Conservation (phyloP, 2,329 filamentous ascomycete species). For the Hymenoscyphus repandus region DNA sequence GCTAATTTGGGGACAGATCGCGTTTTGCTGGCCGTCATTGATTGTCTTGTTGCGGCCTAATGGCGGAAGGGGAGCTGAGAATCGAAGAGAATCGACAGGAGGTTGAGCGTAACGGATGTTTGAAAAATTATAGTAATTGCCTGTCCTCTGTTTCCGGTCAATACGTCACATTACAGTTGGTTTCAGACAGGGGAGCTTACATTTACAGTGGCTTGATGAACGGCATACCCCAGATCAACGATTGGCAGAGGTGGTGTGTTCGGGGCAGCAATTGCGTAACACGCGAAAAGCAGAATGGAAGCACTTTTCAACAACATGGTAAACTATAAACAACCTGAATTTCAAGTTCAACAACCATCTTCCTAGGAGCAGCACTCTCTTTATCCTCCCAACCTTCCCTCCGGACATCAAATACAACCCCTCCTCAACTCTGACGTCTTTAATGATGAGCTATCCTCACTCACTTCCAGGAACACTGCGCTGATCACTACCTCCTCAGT, state of each 20-base stretch:
- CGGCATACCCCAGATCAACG: slow-evolving; percentile 30
- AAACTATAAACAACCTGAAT: too few relatives aligned
- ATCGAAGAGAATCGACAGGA: slow-evolving; percentile 37
- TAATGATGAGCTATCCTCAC: too few relatives aligned
- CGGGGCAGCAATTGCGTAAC: background rate
- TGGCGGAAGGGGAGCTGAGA: slow-evolving; percentile 34
- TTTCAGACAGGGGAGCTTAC: slow-evolving; percentile 13
- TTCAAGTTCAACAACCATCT: too few relatives aligned
- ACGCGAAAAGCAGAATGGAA: background rate
- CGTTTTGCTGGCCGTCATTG: slow-evolving; percentile 28
- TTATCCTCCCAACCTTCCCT: too few relatives aligned
- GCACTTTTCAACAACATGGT: too few relatives aligned
- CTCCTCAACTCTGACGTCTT: too few relatives aligned
- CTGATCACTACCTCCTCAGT: too few relatives aligned
- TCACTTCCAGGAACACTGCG: too few relatives aligned
- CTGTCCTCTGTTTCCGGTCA: slow-evolving; percentile 24
- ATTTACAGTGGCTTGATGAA: slow-evolving; percentile 28
- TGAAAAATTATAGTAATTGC: slow-evolving; percentile 30
- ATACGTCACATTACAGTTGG: background rate
- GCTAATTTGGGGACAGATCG: slow-evolving; percentile 33
- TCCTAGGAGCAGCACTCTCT: too few relatives aligned
- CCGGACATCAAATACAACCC: too few relatives aligned
- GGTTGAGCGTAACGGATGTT: slow-evolving; percentile 40
- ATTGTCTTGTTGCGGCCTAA: slow-evolving; percentile 26
- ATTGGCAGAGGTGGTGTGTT: slow-evolving; percentile 14